Evolutionary conservation across 495 filamentous ascomycete genomes (phyloP).

Genomic region (Aspergillus hancockii): DNA sequence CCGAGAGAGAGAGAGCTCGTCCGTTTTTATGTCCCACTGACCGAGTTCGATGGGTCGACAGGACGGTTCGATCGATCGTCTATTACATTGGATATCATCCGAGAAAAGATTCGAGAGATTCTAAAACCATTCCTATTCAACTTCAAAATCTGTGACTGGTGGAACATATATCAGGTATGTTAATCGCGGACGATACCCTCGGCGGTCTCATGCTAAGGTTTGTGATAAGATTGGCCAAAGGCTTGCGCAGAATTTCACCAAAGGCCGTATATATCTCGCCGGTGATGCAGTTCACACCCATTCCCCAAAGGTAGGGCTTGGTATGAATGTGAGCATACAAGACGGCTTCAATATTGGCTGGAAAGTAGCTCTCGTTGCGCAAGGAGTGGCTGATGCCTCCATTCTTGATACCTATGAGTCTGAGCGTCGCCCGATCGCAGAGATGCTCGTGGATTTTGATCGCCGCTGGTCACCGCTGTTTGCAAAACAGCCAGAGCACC

Average conservation of each 20-base stretch:
- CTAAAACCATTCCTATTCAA: constrained; percentile 61
- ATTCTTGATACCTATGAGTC: constrained; percentile 71
- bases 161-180: constrained; percentile 59
- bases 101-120: constrained; percentile 60
- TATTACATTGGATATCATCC: constrained; percentile 60
- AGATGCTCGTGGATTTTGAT: constrained; percentile 73
- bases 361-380: constrained; percentile 72
- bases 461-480: constrained; percentile 28
- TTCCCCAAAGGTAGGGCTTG: background rate
- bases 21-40: constrained; percentile 71
- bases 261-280: constrained; percentile 72
- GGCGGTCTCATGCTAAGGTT: background rate
- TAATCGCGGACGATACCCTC: background rate
- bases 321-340: constrained; percentile 1
- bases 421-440: constrained; percentile 70
- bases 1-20: constrained; percentile 67
- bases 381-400: constrained; percentile 52
- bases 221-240: constrained; percentile 56
- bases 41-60: constrained; percentile 22
- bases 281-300: constrained; percentile 53
- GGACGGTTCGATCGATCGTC: constrained; percentile 49
- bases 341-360: constrained; percentile 73
- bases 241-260: constrained; percentile 65
- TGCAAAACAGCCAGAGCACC: constrained; percentile 7
- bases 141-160: constrained; percentile 58